Evolutionary conservation across 805 yeast species (phyloP), one percentile per base, ranked within the genome.

Genomic region (Candida odintsovae): DNA sequence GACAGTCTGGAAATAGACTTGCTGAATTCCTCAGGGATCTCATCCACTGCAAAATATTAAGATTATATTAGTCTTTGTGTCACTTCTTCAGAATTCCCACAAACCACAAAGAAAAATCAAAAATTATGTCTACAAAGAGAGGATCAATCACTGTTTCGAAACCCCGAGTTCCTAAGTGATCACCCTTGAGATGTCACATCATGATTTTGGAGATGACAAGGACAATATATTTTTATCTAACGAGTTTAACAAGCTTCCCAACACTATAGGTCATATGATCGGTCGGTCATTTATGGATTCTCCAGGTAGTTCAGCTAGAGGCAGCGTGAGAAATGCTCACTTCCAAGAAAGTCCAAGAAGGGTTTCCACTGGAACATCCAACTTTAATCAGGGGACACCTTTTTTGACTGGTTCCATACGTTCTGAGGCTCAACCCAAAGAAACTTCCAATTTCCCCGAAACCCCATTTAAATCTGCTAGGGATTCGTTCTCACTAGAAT

Each of bases 391-490:
- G 6, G 20, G 36, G 9, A 33, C 36, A 16, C 36, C 36, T 3
- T 33, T 33, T 16, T 33, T 33, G 36, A 16, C 36, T 16, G 20
- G 20, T 8, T 33, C 36, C 7, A 33, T 33, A 4, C 36, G 36
- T 10, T n/a, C 36, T 28, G 31, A 13, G 13, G 31, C 31, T 28
- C 31, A 13, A 13, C 31, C 8, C 4, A 28, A 13, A 28, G 36
- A 33, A 33, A 33, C 36, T 16, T 3, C 36, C 20, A 28, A 28
- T 12, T 33, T 33, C 13, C 20, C 39, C 3, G 52, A 46, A 5
- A 25, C 44, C 18, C 42, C 44, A 3, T 47, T 44, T 38, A 50
- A 47, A 23, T 50, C 52, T 7, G 46, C 50, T 10, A 29, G 37
- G 19, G 47, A 44, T 11, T 13, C 33, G 5, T 44, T 40, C 13